Conservation (phyloP, 352 stramenopile species). For the Phytopythium boreale region DNA sequence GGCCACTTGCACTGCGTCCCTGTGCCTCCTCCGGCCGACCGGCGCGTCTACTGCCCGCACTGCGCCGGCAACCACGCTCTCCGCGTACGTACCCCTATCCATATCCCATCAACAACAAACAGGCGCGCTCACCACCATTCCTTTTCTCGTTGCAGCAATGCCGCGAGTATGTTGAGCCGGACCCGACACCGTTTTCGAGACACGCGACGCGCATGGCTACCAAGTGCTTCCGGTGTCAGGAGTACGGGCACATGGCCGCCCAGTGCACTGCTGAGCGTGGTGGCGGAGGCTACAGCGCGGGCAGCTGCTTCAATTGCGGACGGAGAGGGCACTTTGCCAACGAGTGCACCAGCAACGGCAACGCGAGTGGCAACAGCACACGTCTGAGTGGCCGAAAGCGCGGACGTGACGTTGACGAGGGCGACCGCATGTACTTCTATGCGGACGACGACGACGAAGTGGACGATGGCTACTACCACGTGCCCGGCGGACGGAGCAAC, state of each 20-base stretch:
- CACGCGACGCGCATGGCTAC: constrained; percentile 39
- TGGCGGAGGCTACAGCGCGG: constrained; percentile 29
- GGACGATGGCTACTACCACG: constrained; percentile 28
- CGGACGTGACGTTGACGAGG: constrained; percentile 37
- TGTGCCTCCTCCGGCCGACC: constrained; percentile 58
- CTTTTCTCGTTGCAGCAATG: constrained; percentile 18
- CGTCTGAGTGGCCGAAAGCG: constrained; percentile 43
- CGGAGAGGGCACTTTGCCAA: constrained; percentile 45
- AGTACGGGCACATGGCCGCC: constrained; percentile 64
- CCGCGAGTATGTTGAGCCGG: constrained; percentile 40
- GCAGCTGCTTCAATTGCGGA: constrained; percentile 54
- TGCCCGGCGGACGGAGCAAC: constrained; percentile 19
- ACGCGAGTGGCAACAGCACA: constrained; percentile 11
- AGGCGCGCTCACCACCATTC: background rate
- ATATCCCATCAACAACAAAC: background rate
- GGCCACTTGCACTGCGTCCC: constrained; percentile 74
- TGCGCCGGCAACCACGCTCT: constrained; percentile 60
- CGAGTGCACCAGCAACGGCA: constrained; percentile 36
- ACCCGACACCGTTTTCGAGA: constrained; percentile 31
- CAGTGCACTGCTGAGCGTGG: constrained; percentile 51
- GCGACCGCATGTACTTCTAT: constrained; percentile 41
- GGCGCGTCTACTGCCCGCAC: constrained; percentile 66
- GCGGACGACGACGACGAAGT: constrained; percentile 37
- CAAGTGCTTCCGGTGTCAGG: constrained; percentile 76
- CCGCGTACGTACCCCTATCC: constrained; percentile 14